Percentiles rank a stretch among this genome's conserved stretches.
Evolutionary conservation across 2,329 filamentous ascomycete species (phyloP).

Genomic region (Talaromyces marneffei): DNA sequence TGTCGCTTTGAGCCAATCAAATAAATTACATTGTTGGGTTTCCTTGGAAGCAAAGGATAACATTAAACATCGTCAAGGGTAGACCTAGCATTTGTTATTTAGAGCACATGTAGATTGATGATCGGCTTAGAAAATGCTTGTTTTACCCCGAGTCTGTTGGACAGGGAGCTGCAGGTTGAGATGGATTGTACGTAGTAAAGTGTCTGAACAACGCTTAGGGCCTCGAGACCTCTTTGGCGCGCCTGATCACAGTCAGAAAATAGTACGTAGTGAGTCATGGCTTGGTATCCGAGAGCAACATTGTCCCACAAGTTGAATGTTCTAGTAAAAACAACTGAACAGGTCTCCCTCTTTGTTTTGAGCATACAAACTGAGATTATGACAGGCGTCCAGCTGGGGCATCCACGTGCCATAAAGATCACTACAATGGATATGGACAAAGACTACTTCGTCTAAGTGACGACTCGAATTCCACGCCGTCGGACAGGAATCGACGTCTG

Average conservation of each 20-base stretch:
- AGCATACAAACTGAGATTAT: background rate
- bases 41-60: background rate
- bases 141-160: background rate
- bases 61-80: background rate
- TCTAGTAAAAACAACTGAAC: background rate
- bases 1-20: background rate
- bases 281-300: background rate
- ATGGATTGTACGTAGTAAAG: too few relatives aligned
- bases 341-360: background rate
- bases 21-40: background rate
- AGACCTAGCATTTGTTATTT: background rate
- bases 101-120: background rate
- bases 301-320: background rate
- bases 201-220: too few relatives aligned
- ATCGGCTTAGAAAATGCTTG: background rate
- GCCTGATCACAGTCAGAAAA: background rate
- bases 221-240: too few relatives aligned
- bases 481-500: background rate
- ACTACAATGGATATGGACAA: too few relatives aligned
- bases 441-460: too few relatives aligned
- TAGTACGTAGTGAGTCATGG: background rate
- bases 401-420: background rate
- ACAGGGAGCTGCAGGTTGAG: background rate
- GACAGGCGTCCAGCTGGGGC: background rate
- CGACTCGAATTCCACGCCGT: background rate